Evolutionary conservation across 73 alveolate genomes (phyloP).

Genomic region (Tetrahymena malaccensis): DNA sequence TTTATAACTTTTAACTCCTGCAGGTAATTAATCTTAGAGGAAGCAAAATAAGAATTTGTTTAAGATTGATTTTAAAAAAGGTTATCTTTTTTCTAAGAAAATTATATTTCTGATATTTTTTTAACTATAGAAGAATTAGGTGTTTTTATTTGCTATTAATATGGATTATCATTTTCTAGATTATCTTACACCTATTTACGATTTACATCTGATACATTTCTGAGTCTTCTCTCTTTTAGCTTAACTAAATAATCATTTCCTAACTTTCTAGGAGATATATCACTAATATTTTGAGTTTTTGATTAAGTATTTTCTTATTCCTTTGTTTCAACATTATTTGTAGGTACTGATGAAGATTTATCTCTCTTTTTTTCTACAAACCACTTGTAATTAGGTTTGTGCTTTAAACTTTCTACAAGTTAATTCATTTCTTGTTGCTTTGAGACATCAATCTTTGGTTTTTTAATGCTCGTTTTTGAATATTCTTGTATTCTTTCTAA

Average conservation of each 20-base stretch:
- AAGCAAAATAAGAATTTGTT: background rate
- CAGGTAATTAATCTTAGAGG: background rate
- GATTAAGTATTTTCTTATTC: background rate
- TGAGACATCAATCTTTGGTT: background rate
- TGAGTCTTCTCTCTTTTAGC: background rate
- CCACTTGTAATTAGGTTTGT: conserved; percentile 25
- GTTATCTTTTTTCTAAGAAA: background rate
- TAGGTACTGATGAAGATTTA: background rate
- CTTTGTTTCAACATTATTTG: background rate
- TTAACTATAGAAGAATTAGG: background rate
- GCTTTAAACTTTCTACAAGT: background rate
- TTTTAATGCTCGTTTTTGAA: background rate
- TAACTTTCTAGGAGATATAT: conserved; percentile 23
- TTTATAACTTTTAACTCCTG: background rate
- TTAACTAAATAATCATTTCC: conserved; percentile 19
- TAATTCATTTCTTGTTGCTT: conserved; percentile 11
- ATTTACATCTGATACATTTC: background rate
- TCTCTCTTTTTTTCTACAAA: conserved; percentile 12
- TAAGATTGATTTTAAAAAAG: background rate
- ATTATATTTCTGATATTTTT: background rate
- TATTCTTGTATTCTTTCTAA: background rate
- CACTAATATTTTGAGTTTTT: background rate
- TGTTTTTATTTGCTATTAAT: background rate
- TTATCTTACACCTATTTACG: background rate
- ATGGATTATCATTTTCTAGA: background rate